Conservation (phyloP, 2,329 filamentous ascomycete species). For the Orbilia brochopaga region DNA sequence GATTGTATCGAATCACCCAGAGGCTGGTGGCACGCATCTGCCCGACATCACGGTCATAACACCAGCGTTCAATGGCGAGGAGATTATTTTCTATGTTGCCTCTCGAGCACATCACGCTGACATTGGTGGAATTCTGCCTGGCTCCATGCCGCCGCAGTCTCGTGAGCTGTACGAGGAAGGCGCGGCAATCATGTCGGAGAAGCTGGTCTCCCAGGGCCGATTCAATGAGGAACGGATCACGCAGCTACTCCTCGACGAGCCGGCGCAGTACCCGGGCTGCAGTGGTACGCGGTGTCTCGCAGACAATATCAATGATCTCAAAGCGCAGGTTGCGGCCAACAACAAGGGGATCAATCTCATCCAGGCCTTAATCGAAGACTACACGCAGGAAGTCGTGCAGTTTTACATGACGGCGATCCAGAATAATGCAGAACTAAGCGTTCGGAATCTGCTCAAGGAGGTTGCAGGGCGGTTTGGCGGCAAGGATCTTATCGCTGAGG, state of each 20-base stretch:
- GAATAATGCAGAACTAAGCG: slow-evolving; percentile 76
- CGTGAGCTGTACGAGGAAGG: slow-evolving; percentile 70
- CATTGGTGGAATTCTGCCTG: slow-evolving; percentile 81
- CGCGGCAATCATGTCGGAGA: slow-evolving; percentile 69
- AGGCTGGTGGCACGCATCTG: slow-evolving; percentile 81
- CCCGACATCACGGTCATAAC: slow-evolving; percentile 81
- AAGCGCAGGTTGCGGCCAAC: slow-evolving; percentile 85
- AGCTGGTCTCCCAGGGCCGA: slow-evolving; percentile 75
- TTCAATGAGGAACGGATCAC: slow-evolving; percentile 80
- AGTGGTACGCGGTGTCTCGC: slow-evolving; percentile 77
- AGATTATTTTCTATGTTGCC: slow-evolving; percentile 81
- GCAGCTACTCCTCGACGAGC: slow-evolving; percentile 73
- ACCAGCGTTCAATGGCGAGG: slow-evolving; percentile 75
- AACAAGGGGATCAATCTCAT: slow-evolving; percentile 84
- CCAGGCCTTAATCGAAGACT: slow-evolving; percentile 74
- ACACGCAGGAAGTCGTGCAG: slow-evolving; percentile 76
- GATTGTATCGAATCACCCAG: slow-evolving; percentile 81
- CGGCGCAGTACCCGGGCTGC: slow-evolving; percentile 76
- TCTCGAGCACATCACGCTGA: slow-evolving; percentile 82
- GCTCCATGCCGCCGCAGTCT: slow-evolving; percentile 80
- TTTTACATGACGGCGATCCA: slow-evolving; percentile 86
- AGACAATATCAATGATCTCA: slow-evolving; percentile 85
- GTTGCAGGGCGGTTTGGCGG: slow-evolving; percentile 74
- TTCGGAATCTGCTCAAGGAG: slow-evolving; percentile 73
- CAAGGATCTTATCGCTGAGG: slow-evolving; percentile 73